These are phyloP conservation scores for Nemania sp. DNA, from an alignment of 2,329 filamentous ascomycete genomes.

Conservation along the genomic window DNA sequence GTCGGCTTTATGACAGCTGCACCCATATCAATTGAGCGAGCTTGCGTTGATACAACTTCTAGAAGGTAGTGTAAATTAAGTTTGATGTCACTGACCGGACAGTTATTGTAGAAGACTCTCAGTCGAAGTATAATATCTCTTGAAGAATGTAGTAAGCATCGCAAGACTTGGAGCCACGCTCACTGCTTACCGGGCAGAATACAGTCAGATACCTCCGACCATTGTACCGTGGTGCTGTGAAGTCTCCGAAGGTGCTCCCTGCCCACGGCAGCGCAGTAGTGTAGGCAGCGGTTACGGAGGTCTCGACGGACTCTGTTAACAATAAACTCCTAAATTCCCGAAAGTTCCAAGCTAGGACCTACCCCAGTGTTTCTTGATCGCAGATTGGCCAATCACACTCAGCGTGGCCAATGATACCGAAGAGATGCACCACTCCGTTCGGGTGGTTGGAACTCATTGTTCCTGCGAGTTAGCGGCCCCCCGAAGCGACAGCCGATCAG, in stretches of 20 bases:
- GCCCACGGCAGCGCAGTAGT: too few relatives aligned
- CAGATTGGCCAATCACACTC: background rate
- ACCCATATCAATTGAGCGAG: too few relatives aligned
- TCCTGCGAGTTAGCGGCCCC: too few relatives aligned
- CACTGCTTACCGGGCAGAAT: constrained; percentile 5
- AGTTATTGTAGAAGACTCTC: too few relatives aligned
- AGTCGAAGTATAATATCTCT: too few relatives aligned
- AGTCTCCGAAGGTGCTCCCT: background rate
- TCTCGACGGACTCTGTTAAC: background rate
- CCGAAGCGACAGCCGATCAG: background rate
- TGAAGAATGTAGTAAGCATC: constrained; percentile 23
- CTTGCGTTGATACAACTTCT: too few relatives aligned
- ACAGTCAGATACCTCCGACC: constrained; percentile 24
- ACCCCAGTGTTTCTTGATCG: background rate
- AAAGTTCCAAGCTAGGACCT: background rate
- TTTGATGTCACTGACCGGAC: too few relatives aligned
- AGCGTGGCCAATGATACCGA: background rate
- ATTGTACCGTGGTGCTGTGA: background rate
- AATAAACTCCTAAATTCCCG: background rate
- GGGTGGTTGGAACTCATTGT: too few relatives aligned
- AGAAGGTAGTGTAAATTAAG: too few relatives aligned
- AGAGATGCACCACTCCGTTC: too few relatives aligned
- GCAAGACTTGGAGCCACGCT: constrained; percentile 1
- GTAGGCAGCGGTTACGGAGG: constrained; percentile 12
- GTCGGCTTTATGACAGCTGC: too few relatives aligned